These are phyloP conservation scores for Limnanthes douglasii DNA, from an alignment of 345 rosid species.

Conservation along the genomic window DNA sequence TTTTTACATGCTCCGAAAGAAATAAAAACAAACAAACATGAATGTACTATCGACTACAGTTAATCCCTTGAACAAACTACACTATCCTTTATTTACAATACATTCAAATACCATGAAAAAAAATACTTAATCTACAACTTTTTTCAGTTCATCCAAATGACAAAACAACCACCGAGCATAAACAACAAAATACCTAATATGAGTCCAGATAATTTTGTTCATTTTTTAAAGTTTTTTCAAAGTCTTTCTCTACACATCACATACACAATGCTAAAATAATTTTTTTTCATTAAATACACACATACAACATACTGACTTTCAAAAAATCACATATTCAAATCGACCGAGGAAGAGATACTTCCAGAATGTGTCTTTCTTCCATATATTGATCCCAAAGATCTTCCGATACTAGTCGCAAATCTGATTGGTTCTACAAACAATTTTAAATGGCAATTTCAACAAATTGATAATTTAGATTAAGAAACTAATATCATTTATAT, in stretches of 20 bases:
- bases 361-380: constrained; percentile 63
- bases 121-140: background rate
- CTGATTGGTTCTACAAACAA: constrained; percentile 38
- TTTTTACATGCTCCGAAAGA: too few relatives aligned
- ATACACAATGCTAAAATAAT: background rate
- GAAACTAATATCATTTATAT: too few relatives aligned
- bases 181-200: constrained; percentile 30
- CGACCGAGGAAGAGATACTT: constrained; percentile 17
- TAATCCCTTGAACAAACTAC: too few relatives aligned
- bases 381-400: constrained; percentile 37
- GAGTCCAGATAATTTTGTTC: constrained; percentile 37
- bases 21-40: too few relatives aligned
- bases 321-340: background rate
- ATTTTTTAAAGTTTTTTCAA: constrained; percentile 46
- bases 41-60: too few relatives aligned
- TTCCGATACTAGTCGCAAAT: constrained; percentile 53
- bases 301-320: background rate
- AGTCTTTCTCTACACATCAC: constrained; percentile 42
- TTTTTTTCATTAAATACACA: too few relatives aligned
- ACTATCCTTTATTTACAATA: constrained; percentile 47
- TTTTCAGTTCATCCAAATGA: background rate
- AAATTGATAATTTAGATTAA: too few relatives aligned
- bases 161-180: background rate
- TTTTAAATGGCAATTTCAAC: background rate
- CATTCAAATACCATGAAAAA: background rate